These are phyloP conservation scores for Symbiodinium natans DNA, from an alignment of 73 alveolate species.

Conservation along the genomic window DNA sequence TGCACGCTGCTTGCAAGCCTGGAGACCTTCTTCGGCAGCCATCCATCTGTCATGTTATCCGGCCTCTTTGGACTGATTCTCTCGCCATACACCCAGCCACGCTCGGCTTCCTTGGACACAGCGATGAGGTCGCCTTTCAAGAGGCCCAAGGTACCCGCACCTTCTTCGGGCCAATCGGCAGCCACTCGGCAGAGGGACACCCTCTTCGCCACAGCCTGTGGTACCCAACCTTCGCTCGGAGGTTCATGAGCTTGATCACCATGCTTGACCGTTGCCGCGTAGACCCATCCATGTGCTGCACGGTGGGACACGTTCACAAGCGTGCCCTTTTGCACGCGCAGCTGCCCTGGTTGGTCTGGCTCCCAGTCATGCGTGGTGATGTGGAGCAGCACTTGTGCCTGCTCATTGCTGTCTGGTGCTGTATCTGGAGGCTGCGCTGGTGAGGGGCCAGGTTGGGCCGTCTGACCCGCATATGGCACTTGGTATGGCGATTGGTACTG, in stretches of 20 bases:
- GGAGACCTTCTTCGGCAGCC: slow-evolving; percentile 91
- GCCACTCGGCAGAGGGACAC: slow-evolving; percentile 76
- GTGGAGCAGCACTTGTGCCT: slow-evolving; percentile 89
- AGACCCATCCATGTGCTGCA: slow-evolving; percentile 94
- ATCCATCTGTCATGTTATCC: slow-evolving; percentile 57
- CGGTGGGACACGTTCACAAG: slow-evolving; percentile 89
- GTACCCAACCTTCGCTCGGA: slow-evolving; percentile 91
- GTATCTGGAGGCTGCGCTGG: slow-evolving; percentile 82
- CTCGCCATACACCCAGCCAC: slow-evolving; percentile 94
- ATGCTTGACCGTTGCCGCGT: slow-evolving; percentile 87
- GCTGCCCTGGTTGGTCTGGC: slow-evolving; percentile 92
- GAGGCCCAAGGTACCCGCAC: slow-evolving; percentile 28
- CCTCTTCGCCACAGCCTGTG: slow-evolving; percentile 91
- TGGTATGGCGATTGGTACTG: slow-evolving; percentile 8
- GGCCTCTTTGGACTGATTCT: slow-evolving; percentile 88
- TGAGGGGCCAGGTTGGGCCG: slow-evolving; percentile 57
- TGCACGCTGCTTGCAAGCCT: background rate
- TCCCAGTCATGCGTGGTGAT: slow-evolving; percentile 91
- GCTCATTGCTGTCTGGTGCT: slow-evolving; percentile 39
- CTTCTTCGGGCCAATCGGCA: slow-evolving; percentile 90
- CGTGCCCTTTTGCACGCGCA: slow-evolving; percentile 37
- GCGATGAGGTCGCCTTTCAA: slow-evolving; percentile 87
- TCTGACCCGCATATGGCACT: background rate
- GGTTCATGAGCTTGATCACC: slow-evolving; percentile 76
- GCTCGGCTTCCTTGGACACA: slow-evolving; percentile 93